phyloP scores from a whole-genome alignment of 495 filamentous ascomycete genomes.

The Lepraria neglecta region DNA sequence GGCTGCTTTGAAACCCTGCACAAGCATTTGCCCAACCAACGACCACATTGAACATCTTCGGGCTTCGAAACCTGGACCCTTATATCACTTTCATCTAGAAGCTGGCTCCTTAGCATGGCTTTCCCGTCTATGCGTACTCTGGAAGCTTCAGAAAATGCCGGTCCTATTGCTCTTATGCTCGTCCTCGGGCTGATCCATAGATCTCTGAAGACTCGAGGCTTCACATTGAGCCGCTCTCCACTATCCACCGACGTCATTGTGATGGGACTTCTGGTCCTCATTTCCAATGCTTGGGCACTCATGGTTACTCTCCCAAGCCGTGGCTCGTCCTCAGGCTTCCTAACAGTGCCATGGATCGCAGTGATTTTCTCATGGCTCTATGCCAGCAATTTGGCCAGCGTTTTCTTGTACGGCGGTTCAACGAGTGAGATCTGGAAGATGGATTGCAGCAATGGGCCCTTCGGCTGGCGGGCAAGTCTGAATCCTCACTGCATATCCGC shows the following conservation, averaged over 20 bases:
- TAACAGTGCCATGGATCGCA: constrained; percentile 1
- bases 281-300: not conserved
- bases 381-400: not conserved
- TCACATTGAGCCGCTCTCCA: not conserved
- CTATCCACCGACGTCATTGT: not conserved
- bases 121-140: constrained; percentile 6
- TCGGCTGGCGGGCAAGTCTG: constrained; percentile 7
- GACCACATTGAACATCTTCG: too few relatives aligned
- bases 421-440: not conserved
- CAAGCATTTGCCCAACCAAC: too few relatives aligned
- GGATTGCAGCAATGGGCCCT: constrained; percentile 8
- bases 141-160: constrained; percentile 3
- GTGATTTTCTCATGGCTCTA: constrained; percentile 2
- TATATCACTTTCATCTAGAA: too few relatives aligned
- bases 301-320: not conserved
- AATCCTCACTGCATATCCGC: not conserved
- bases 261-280: not conserved
- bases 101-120: not conserved
- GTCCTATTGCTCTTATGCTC: constrained; percentile 5
- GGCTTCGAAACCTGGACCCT: too few relatives aligned
- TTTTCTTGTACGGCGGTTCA: not conserved
- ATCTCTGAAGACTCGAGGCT: constrained; percentile 2
- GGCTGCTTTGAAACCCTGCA: too few relatives aligned
- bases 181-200: constrained; percentile 2
- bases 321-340: not conserved